phyloP scores from a whole-genome alignment of 164 flowering plant genomes.

The Magnolia kwangsiensis region DNA sequence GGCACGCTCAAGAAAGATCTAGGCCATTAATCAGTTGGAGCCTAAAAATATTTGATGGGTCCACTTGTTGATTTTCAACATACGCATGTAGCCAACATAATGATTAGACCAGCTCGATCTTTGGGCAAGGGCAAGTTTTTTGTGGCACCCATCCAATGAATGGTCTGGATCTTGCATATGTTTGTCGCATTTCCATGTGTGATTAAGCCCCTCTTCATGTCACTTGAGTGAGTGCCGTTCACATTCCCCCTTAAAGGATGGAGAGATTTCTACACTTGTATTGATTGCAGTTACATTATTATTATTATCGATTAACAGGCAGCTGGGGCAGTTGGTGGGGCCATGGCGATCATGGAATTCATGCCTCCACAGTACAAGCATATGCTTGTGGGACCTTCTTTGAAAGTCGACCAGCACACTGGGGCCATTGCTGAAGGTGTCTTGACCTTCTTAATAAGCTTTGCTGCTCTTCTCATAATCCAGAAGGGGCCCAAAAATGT shows the following conservation, averaged over 20 bases:
- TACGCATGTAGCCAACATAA: too few relatives aligned
- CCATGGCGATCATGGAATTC: slow-evolving; percentile 54
- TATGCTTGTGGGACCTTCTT: slow-evolving; percentile 69
- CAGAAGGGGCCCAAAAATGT: slow-evolving; percentile 53
- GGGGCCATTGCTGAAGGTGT: slow-evolving; percentile 87
- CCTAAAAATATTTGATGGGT: too few relatives aligned
- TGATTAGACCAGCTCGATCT: too few relatives aligned
- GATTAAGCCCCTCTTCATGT: neutral
- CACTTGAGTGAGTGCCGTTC: neutral
- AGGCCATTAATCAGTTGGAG: too few relatives aligned
- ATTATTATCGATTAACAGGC: slow-evolving; percentile 37
- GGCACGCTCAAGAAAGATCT: too few relatives aligned
- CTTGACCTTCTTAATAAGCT: slow-evolving; percentile 62
- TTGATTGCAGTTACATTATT: neutral
- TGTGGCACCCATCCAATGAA: too few relatives aligned
- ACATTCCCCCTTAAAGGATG: neutral
- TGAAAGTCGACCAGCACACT: slow-evolving; percentile 75
- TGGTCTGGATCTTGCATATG: too few relatives aligned
- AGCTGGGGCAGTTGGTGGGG: slow-evolving; percentile 78
- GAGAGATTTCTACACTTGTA: too few relatives aligned
- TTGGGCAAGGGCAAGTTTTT: too few relatives aligned
- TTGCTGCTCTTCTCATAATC: slow-evolving; percentile 52
- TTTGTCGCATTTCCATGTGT: too few relatives aligned
- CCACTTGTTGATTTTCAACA: too few relatives aligned
- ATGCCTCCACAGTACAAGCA: slow-evolving; percentile 69